These are phyloP conservation scores for Epipyxis sp. DNA, from an alignment of 108 stramenopile species.

Conservation along the genomic window DNA sequence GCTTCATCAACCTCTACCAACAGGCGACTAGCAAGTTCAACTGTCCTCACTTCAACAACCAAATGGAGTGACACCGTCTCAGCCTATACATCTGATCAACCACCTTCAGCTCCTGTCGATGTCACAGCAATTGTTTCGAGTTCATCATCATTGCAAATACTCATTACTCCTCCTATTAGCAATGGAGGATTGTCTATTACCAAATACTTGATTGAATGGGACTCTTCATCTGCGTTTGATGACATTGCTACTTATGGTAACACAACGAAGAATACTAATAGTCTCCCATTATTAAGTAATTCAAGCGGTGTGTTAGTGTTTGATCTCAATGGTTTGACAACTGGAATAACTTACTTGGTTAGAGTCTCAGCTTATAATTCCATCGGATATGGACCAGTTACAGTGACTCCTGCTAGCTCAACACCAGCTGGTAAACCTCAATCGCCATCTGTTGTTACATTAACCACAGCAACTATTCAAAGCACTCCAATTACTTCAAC, in stretches of 20 bases:
- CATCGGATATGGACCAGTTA: slow-evolving; percentile 54
- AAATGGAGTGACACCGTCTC: slow-evolving; percentile 48
- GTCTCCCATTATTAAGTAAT: neutral
- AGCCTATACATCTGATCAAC: slow-evolving; percentile 57
- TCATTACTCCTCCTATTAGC: slow-evolving; percentile 56
- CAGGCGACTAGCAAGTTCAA: no score
- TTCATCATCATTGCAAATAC: slow-evolving; percentile 46
- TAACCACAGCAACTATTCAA: neutral
- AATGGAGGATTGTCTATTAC: slow-evolving; percentile 63
- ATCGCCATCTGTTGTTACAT: neutral
- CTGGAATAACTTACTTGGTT: slow-evolving; percentile 61
- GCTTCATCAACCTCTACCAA: slow-evolving; percentile 44
- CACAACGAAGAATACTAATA: neutral
- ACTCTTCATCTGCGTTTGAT: slow-evolving; percentile 51
- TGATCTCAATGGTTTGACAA: slow-evolving; percentile 44
- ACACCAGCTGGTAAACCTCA: slow-evolving; percentile 19
- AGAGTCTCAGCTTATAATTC: slow-evolving; percentile 58
- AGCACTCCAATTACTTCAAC: slow-evolving; percentile 53
- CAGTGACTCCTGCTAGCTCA: slow-evolving; percentile 44
- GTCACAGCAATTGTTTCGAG: slow-evolving; percentile 33
- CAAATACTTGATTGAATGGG: slow-evolving; percentile 58
- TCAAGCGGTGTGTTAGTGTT: slow-evolving; percentile 34
- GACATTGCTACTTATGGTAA: neutral
- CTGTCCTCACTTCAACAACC: slow-evolving; percentile 57
- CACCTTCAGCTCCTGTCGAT: slow-evolving; percentile 56